Base-by-base conservation (phyloP, 106 monocot genomes). In the Cymbidium sinense region DNA sequence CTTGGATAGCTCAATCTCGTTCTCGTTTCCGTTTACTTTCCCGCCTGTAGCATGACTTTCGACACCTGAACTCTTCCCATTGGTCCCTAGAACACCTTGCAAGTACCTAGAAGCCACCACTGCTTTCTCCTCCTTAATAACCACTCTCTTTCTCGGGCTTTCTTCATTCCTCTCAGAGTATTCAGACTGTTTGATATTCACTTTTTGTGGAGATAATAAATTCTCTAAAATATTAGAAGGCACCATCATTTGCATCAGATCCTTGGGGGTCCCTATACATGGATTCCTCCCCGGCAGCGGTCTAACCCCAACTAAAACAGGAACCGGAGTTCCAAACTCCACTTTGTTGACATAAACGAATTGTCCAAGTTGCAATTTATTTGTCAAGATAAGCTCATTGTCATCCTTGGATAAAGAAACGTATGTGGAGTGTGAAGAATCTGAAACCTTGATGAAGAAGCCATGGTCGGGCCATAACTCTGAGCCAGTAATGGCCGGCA, bases 401-500 rank as follows among this genome's bases (percentile, higher is more conserved):
- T 93, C 96, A 50, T 92, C 92, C 77, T 88, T 84, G 7, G 91
- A 90, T 6, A 98, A 81, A 50, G 94, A 94, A 65, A 94, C 91
- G 78, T 94, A 98, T 0, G 96, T 94, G 8, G 88, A 90, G 65
- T 98, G 96, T 1, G 86, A 91, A 58, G 96, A 98, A 78, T 94
- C 96, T 0, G 96, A 98, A 25, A 98, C 90, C 82, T 98, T 98
- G 27, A 98, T 71, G 81, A 98, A 98, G 83, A 94, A 98, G 34
- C 96, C 96, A 69, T 90, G 89, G 69, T 94, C 76, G 0, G 94
- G 91, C 86, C 85, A 96, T 18, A 96, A 82, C 77, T 94, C 96
- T 7, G 89, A 88, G 20, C 96, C 96, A 27, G 86, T 83, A 50
- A 96, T 58, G 64, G 96, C 93, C 13, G 96, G 96, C 17, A 94